Conservation (phyloP, 2,329 filamentous ascomycete species). For the Colletotrichum camelliae region DNA sequence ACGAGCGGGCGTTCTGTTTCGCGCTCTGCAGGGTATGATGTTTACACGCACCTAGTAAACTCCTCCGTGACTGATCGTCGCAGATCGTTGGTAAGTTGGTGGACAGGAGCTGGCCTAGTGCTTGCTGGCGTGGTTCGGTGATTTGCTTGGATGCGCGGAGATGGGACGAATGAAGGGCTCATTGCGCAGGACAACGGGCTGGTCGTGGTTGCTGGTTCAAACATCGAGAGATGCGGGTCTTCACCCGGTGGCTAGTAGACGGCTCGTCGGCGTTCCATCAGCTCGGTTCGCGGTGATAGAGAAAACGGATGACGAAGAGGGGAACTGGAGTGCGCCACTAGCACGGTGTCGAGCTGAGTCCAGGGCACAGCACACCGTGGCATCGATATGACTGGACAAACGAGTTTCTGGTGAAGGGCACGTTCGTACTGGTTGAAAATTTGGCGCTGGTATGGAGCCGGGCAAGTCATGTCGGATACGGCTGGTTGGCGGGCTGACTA, state of each 20-base stretch:
- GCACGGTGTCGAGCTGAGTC: background rate
- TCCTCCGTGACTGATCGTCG: background rate
- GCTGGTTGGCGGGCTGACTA: background rate
- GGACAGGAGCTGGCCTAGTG: background rate
- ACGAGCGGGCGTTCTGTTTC: constrained; percentile 16
- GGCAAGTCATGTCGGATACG: background rate
- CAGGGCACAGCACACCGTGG: background rate
- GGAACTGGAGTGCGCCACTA: constrained; percentile 6
- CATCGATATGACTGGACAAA: background rate
- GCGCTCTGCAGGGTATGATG: background rate
- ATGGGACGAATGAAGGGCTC: background rate
- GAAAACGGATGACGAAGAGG: constrained; percentile 4
- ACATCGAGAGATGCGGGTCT: constrained; percentile 1
- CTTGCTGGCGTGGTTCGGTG: background rate
- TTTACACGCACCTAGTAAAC: background rate
- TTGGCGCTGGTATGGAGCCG: constrained; percentile 2
- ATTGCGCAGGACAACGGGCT: background rate
- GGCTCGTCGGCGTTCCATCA: constrained; percentile 20
- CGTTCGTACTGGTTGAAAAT: background rate
- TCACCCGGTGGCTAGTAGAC: constrained; percentile 5
- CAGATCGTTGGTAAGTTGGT: constrained; percentile 4
- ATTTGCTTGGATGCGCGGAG: background rate
- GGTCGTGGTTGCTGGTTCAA: background rate
- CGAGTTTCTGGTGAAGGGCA: background rate
- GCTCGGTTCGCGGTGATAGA: constrained; percentile 10